phyloP scores from a whole-genome alignment of 306 rosid species.

The Alnus rubra region DNA sequence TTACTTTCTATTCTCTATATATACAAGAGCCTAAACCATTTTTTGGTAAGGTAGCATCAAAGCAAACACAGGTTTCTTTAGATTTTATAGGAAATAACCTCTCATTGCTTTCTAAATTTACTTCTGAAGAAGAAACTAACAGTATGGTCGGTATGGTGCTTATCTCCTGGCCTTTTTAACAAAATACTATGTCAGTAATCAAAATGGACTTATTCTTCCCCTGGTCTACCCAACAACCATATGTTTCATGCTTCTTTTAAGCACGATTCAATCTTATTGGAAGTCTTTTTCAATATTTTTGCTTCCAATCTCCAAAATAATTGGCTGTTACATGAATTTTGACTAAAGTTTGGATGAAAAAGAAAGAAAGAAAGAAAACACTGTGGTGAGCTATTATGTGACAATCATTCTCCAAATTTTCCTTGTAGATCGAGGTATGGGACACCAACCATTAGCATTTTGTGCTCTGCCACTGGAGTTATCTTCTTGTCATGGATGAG shows the following conservation, averaged over 20 bases:
- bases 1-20: too few species aligned
- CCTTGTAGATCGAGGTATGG: constrained; percentile 71
- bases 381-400: constrained; percentile 20
- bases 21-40: too few species aligned
- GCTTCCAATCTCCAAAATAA: neutral
- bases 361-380: neutral
- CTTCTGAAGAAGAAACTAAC: neutral
- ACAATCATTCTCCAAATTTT: constrained; percentile 17
- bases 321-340: neutral
- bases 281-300: neutral
- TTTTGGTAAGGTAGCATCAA: too few species aligned
- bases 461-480: constrained; percentile 83
- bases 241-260: neutral
- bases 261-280: neutral
- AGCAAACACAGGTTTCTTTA: too few species aligned
- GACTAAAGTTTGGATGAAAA: neutral
- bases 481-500: constrained; percentile 94
- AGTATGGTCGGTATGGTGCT: neutral
- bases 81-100: neutral
- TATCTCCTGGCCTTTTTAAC: neutral
- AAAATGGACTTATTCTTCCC: neutral
- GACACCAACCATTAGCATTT: constrained; percentile 79
- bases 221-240: neutral
- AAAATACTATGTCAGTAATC: neutral
- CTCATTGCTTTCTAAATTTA: neutral